Conservation (phyloP, 148 eudicot genomes). For the Dysphania ambrosioides region DNA sequence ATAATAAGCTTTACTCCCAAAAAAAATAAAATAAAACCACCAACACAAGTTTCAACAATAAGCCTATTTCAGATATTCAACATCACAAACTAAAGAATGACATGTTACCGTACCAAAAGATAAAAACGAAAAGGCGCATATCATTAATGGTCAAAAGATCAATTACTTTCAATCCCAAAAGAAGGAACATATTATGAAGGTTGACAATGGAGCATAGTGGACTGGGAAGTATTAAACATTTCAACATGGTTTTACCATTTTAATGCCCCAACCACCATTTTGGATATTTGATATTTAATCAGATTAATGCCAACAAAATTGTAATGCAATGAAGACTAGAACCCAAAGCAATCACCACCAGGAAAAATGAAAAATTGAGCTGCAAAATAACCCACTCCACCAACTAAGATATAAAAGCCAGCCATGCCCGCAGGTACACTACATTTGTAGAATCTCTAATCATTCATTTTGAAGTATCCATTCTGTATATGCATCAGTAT, state of each 20-base stretch:
- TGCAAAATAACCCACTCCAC: neutral
- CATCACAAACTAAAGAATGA: neutral
- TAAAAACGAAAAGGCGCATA: neutral
- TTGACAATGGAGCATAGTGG: neutral
- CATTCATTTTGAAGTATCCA: neutral
- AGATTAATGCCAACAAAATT: neutral
- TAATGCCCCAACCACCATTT: neutral
- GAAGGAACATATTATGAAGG: neutral
- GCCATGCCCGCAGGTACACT: constrained; percentile 7
- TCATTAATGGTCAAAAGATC: neutral
- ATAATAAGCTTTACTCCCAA: neutral
- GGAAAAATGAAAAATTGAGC: neutral
- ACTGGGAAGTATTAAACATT: neutral
- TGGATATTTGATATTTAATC: neutral
- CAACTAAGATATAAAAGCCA: neutral
- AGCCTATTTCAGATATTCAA: neutral
- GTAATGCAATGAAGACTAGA: neutral
- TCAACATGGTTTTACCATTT: neutral
- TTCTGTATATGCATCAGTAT: neutral
- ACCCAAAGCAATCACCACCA: constrained; percentile 3
- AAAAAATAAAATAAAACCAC: neutral
- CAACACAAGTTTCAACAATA: neutral
- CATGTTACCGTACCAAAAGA: neutral
- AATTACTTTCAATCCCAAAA: neutral
- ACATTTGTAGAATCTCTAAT: neutral